A percentile compares a stretch with the other conserved stretches of the same genome.
Conservation (phyloP, 2,329 filamentous ascomycete genomes). For the Fusarium sp. region DNA sequence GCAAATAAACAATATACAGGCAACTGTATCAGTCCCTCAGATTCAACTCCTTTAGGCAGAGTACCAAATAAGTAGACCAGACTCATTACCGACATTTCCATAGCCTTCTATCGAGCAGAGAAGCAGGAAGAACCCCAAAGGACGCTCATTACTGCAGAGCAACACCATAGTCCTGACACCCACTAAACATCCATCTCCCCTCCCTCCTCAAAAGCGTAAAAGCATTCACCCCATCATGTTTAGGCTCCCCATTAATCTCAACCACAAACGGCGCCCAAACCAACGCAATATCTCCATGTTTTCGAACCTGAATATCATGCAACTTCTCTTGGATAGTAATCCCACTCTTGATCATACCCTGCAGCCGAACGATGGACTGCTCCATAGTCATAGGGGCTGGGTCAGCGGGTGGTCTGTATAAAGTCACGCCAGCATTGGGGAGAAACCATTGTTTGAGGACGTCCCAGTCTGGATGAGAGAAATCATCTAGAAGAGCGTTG, state of each 20-base stretch:
- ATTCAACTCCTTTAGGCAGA: background rate
- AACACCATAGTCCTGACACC: constrained; percentile 14
- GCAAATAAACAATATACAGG: too few relatives aligned
- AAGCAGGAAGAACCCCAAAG: too few relatives aligned
- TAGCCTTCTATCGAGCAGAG: too few relatives aligned
- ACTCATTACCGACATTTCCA: background rate
- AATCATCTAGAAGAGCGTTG: constrained; percentile 18
- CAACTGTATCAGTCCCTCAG: fast-evolving
- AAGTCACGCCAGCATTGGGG: constrained; percentile 1
- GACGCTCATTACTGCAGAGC: background rate
- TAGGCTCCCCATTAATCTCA: constrained; percentile 7
- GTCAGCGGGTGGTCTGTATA: constrained; percentile 4
- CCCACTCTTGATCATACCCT: constrained; percentile 14
- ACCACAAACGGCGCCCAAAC: constrained; percentile 31
- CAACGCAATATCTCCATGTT: constrained; percentile 9
- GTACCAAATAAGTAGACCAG: background rate
- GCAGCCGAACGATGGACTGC: constrained; percentile 16
- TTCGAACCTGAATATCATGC: constrained; percentile 3
- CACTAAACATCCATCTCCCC: constrained; percentile 8
- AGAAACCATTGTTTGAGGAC: constrained; percentile 16
- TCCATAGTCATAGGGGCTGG: constrained; percentile 21
- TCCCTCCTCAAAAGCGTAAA: constrained; percentile 5
- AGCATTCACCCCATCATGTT: background rate
- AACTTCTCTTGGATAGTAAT: constrained; percentile 5
- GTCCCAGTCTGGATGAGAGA: constrained; percentile 17